Evolutionary conservation across 257 asterid genomes (phyloP).

Genomic region (Dorcoceras hygrometricum): DNA sequence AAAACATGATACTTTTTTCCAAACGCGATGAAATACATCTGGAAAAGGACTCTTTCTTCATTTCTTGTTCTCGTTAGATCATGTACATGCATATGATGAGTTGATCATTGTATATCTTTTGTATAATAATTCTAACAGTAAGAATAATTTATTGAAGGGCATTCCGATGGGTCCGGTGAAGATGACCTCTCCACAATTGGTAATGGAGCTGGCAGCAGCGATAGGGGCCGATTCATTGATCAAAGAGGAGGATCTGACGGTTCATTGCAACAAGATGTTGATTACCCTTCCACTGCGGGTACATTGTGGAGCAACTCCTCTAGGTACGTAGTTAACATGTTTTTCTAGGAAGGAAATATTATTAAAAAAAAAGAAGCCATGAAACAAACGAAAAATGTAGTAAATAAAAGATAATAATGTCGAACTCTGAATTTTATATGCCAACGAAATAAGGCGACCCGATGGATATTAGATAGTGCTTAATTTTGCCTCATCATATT

Average conservation of each 20-base stretch:
- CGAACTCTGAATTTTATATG: background rate
- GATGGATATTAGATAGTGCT: too few relatives aligned
- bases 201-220: constrained; percentile 43
- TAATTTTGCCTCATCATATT: too few relatives aligned
- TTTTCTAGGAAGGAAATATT: background rate
- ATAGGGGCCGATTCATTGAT: constrained; percentile 47
- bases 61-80: background rate
- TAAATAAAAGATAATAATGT: too few relatives aligned
- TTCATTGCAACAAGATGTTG: constrained; percentile 47
- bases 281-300: constrained; percentile 46
- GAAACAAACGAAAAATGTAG: background rate
- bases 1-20: background rate
- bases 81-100: background rate
- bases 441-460: background rate
- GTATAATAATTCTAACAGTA: too few relatives aligned
- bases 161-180: constrained; percentile 93
- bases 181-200: constrained; percentile 78
- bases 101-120: background rate
- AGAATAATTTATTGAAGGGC: constrained; percentile 49
- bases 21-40: background rate
- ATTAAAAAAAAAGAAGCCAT: background rate
- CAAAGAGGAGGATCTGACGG: constrained; percentile 60
- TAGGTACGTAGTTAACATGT: constrained; percentile 40
- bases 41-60: too few relatives aligned
- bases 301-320: constrained; percentile 93